Conservation (phyloP, 2,329 filamentous ascomycete species). For the Akanthomyces lecanii region DNA sequence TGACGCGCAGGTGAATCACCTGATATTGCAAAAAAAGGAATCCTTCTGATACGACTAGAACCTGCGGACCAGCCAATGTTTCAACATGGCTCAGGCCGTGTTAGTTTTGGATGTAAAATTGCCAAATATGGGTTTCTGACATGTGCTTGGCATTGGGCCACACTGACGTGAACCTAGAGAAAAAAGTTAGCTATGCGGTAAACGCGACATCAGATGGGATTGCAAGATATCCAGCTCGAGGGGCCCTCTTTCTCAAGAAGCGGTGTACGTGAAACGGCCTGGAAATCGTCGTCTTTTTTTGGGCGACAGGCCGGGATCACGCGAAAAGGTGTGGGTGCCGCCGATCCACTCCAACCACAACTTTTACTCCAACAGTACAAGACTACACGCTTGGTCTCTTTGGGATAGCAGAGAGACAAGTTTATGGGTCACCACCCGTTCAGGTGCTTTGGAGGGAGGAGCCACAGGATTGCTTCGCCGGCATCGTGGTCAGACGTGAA, state of each 20-base stretch:
- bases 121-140: not conserved
- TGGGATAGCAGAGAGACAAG: constrained; percentile 11
- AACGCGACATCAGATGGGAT: constrained; percentile 3
- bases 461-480: constrained; percentile 1
- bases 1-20: constrained; percentile 16
- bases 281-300: not conserved
- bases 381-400: constrained; percentile 5
- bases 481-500: not conserved
- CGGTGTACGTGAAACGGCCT: constrained; percentile 8
- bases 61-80: not conserved
- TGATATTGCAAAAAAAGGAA: not conserved
- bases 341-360: constrained; percentile 12
- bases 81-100: not conserved
- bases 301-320: constrained; percentile 10
- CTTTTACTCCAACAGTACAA: not conserved
- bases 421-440: not conserved
- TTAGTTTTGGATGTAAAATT: too few relatives aligned
- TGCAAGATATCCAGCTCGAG: not conserved
- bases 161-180: not conserved
- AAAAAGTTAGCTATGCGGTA: not conserved
- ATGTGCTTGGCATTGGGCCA: not conserved
- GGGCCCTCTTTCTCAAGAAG: not conserved
- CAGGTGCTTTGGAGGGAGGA: not conserved
- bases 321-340: constrained; percentile 2
- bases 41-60: not conserved